Evolutionary conservation across 441 rosid species (phyloP), one percentile per base, ranked within the genome.

Genomic region (Eutrema salsugineum): DNA sequence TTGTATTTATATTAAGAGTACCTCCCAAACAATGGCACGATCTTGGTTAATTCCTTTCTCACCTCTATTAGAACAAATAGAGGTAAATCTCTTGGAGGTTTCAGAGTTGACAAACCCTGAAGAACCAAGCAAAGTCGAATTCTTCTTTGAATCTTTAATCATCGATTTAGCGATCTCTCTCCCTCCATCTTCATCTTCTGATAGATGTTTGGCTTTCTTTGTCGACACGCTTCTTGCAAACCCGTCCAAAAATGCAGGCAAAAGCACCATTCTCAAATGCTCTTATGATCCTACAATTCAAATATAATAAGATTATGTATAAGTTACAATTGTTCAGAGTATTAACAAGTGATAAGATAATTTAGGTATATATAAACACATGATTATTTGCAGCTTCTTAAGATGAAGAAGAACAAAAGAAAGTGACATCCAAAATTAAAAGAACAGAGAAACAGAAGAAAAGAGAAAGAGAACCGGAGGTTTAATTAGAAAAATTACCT

Each of bases 1-100:
- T n/a, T n/a, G 20, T 59, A 42, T n/a, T 51, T 51, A 53, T 62
- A 27, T 30, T 55, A 44, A 53, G 36, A 63, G 66, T 82, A 94
- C 99, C 94, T 94, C 91, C 98, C 98, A 94, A 30, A 90, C 93
- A 44, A 88, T 66, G 17, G 91, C 80, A 60, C 83, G 80, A 47
- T 94, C 98, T 79, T 94, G 97, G 68, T 92, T 94, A 28, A 80
- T 82, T 55, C 97, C 98, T 72, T 94, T 94, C 64, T 80, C 82
- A 8, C 99, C 98, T 84, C 86, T 81, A 77, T 82, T 87, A 35
- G 97, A 83, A 83, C 82, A 94, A 35, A 85, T 79, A 3, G 96
- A 87, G 44, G 90, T 87, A 39, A 85, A 68, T 66, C 84, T 78
- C 50, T 76, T 73, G 0, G 93, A 86, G 32, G 58, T 83, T 44